phyloP scores from a whole-genome alignment of 768 basidiomycete genomes.

The Ramaria sp. region DNA sequence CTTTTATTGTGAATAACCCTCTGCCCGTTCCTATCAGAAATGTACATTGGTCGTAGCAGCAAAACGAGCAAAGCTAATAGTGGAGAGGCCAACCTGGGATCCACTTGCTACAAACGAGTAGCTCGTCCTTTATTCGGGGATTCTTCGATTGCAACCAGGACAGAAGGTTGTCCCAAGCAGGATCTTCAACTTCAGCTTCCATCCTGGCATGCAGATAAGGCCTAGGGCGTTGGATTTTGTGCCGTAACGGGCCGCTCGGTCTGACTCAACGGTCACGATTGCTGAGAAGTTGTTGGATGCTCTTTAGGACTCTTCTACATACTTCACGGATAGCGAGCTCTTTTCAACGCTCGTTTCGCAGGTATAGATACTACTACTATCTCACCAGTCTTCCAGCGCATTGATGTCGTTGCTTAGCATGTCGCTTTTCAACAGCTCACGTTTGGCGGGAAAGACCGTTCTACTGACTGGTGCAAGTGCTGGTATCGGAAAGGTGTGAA shows the following conservation, averaged over 20 bases:
- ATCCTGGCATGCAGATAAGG: background rate
- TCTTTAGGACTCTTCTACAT: background rate
- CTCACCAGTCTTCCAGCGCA: background rate
- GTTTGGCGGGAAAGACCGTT: constrained; percentile 75
- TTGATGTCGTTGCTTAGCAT: constrained; percentile 24
- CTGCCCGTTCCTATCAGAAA: constrained; percentile 45
- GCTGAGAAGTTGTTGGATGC: background rate
- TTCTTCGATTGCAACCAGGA: constrained; percentile 42
- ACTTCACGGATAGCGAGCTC: background rate
- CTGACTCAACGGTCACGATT: background rate
- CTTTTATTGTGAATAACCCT: constrained; percentile 50
- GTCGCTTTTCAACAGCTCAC: constrained; percentile 75
- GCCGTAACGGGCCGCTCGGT: background rate
- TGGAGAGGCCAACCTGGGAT: constrained; percentile 33
- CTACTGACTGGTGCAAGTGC: constrained; percentile 84
- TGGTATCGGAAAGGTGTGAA: constrained; percentile 78
- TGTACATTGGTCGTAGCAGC: background rate
- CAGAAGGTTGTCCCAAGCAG: constrained; percentile 37
- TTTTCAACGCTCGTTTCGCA: background rate
- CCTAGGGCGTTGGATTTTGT: background rate
- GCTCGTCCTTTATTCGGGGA: constrained; percentile 30
- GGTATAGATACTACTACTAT: background rate
- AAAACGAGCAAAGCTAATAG: background rate
- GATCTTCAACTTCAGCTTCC: background rate
- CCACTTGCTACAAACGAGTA: constrained; percentile 42